phyloP scores from a whole-genome alignment of 306 rosid species.

The Dicorynia guianensis region DNA sequence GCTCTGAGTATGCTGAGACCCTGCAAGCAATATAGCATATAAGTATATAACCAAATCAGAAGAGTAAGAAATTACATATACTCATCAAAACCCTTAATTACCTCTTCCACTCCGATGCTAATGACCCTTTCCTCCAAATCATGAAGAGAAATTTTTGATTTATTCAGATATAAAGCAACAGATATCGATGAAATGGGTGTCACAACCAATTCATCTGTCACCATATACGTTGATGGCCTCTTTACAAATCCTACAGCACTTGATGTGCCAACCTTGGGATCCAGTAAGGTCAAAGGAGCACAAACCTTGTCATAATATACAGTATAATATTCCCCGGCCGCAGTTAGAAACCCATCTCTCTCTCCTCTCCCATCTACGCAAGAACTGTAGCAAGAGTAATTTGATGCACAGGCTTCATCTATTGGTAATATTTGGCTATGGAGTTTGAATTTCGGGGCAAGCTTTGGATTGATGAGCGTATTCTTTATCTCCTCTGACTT shows the following conservation, averaged over 20 bases:
- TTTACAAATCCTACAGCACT: not conserved
- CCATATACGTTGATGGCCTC: not conserved
- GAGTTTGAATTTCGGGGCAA: not conserved
- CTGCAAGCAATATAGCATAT: not conserved
- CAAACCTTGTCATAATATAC: too few relatives aligned
- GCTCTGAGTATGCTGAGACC: slow-evolving; percentile 34
- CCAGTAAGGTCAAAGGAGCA: too few relatives aligned
- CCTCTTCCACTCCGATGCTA: not conserved
- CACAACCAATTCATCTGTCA: slow-evolving; percentile 18
- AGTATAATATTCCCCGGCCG: too few relatives aligned
- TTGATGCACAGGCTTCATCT: too few relatives aligned
- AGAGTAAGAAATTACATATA: not conserved
- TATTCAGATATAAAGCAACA: not conserved
- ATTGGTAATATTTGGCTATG: not conserved
- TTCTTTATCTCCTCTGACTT: not conserved
- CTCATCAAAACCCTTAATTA: not conserved
- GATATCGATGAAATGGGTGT: not conserved
- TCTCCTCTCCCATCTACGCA: too few relatives aligned
- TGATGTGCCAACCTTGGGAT: too few relatives aligned
- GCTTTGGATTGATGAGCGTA: not conserved
- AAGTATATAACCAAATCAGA: not conserved
- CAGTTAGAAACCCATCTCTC: too few relatives aligned
- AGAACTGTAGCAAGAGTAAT: not conserved
- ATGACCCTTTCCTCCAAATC: not conserved
- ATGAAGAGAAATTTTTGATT: not conserved